A percentile compares a stretch with the other conserved stretches of the same genome.
These are phyloP conservation scores for Saccharum officinarum DNA, from an alignment of 176 grass and related monocot species.

Conservation along the genomic window DNA sequence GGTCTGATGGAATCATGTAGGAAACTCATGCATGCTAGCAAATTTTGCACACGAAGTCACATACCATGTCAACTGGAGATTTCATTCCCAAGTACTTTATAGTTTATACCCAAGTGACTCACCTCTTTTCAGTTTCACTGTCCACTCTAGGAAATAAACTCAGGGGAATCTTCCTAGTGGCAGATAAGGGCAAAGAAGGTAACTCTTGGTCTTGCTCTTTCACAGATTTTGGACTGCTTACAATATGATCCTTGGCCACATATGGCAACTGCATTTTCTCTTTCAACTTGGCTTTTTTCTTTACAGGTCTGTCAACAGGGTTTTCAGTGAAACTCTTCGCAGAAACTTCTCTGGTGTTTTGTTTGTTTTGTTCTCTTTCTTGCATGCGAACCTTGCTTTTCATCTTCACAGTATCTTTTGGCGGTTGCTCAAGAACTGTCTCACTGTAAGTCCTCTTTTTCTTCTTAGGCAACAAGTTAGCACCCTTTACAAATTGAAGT, in stretches of 20 bases:
- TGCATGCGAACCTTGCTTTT: not conserved
- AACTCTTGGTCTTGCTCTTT: conserved; percentile 33
- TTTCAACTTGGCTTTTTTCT: conserved; percentile 34
- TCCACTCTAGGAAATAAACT: conserved; percentile 73
- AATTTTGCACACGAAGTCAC: not conserved
- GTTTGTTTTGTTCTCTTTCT: conserved; percentile 14
- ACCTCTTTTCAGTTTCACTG: conserved; percentile 65
- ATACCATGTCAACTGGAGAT: not conserved
- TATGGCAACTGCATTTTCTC: conserved; percentile 15
- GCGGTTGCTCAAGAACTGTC: conserved; percentile 14
- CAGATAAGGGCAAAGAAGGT: conserved; percentile 28
- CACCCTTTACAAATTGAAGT: conserved; percentile 20
- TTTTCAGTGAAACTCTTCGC: conserved; percentile 15
- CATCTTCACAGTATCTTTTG: conserved; percentile 7
- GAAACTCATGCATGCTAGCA: not conserved
- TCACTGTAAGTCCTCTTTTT: conserved; percentile 39
- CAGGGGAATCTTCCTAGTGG: conserved; percentile 23
- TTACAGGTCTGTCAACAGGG: conserved; percentile 22
- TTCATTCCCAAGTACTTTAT: not conserved
- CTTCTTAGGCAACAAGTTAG: conserved; percentile 24
- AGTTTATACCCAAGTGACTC: conserved; percentile 41
- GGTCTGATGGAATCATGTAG: not conserved
- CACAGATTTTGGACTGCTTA: conserved; percentile 28
- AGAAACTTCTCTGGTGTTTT: conserved; percentile 15
- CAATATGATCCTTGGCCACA: conserved; percentile 14